Evolutionary conservation across 768 basidiomycete genomes (phyloP).

Genomic region (Dioszegia aurantiaca): DNA sequence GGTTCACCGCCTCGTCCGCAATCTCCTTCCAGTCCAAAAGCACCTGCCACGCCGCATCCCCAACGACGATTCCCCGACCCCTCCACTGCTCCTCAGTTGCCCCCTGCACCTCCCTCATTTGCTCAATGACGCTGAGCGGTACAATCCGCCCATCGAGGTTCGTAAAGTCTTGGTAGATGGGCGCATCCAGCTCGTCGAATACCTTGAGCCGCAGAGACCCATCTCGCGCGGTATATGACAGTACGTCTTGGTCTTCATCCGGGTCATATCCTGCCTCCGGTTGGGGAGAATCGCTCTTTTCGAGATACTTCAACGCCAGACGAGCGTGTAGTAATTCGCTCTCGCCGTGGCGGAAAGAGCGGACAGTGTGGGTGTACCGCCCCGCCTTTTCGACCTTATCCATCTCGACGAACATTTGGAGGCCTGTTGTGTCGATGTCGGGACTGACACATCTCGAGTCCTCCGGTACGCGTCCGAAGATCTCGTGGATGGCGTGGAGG

Average conservation of each 20-base stretch:
- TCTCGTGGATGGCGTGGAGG: too few species aligned
- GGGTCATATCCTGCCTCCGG: neutral
- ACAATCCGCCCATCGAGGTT: neutral
- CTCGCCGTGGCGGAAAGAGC: neutral
- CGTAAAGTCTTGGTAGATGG: neutral
- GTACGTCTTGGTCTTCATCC: neutral
- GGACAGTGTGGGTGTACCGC: too few species aligned
- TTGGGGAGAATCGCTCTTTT: neutral
- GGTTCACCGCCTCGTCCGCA: too few species aligned
- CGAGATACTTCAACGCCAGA: neutral
- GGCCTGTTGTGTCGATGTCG: too few species aligned
- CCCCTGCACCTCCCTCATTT: neutral
- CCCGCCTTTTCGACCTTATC: too few species aligned
- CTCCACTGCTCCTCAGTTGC: neutral
- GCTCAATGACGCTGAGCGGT: neutral
- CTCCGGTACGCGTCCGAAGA: too few species aligned
- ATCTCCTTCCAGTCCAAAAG: slow-evolving; percentile 5
- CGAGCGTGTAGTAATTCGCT: neutral
- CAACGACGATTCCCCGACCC: slow-evolving; percentile 3
- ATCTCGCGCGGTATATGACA: neutral
- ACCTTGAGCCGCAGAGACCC: neutral
- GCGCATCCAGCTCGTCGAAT: neutral
- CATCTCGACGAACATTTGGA: too few species aligned
- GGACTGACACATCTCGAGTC: too few species aligned
- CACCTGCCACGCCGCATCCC: slow-evolving; percentile 12